Evolutionary conservation across 1,139 yeast genomes (phyloP).

Genomic region (Scheffersomyces lignicola): DNA sequence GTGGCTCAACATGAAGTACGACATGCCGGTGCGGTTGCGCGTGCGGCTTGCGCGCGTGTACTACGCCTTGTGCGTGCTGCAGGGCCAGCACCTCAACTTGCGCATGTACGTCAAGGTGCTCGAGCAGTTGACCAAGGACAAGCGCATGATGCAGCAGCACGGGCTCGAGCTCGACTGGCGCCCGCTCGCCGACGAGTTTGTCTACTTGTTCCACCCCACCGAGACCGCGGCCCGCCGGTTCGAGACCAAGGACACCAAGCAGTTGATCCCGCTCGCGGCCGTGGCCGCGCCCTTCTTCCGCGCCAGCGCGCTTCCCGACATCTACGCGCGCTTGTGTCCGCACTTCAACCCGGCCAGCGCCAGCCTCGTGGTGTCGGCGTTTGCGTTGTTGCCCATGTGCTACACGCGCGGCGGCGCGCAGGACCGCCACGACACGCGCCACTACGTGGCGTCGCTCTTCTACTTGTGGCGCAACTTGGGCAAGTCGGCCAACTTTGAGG

Average conservation of each 20-base stretch:
- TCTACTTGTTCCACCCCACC: conserved; percentile 31
- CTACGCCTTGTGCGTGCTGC: conserved; percentile 68
- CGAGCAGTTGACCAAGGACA: conserved; percentile 55
- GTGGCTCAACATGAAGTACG: conserved; percentile 79
- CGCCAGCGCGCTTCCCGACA: conserved; percentile 35
- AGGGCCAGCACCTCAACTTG: conserved; percentile 71
- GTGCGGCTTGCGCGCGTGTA: conserved; percentile 67
- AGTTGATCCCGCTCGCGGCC: conserved; percentile 45
- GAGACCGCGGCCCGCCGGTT: conserved; percentile 32
- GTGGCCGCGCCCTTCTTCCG: conserved; percentile 49
- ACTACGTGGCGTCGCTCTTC: conserved; percentile 65
- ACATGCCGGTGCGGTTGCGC: conserved; percentile 69
- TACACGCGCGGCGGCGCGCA: conserved; percentile 23
- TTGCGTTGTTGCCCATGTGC: conserved; percentile 53
- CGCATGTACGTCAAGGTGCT: conserved; percentile 68
- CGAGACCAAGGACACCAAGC: conserved; percentile 45
- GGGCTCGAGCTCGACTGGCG: conserved; percentile 56
- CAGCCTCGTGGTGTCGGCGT: conserved; percentile 55
- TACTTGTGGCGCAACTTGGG: conserved; percentile 71
- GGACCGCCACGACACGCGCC: conserved; percentile 44
- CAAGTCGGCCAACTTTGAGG: conserved; percentile 60
- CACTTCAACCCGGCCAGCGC: conserved; percentile 59
- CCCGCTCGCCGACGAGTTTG: conserved; percentile 42
- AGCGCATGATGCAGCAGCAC: conserved; percentile 34
- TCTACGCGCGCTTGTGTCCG: conserved; percentile 41